Evolutionary conservation across 176 grass and related monocot species (phyloP), one percentile per base, ranked within the genome.

Genomic region (Triticum urartu): DNA sequence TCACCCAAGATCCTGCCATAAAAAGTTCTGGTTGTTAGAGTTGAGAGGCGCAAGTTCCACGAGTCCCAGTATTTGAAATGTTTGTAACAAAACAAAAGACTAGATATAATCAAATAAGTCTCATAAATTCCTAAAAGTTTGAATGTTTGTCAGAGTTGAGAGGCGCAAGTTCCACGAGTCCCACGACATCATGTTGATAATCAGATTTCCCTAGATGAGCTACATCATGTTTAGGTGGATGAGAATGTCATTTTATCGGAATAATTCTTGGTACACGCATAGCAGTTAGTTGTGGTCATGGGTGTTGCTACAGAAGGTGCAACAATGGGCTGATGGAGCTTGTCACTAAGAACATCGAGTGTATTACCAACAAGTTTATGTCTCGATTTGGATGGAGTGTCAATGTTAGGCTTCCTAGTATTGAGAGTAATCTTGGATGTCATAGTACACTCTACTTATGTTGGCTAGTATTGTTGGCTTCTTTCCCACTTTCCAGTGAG

Each of bases 1-100:
- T 95, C 93, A 15, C 96, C 96, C 85, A 98, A 87, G 24, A 98
- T 98, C 93, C 93, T 98, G 86, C 32, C 39, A 14, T 25, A 80
- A 4, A 66, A 69, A 69, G 2, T 48, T 47, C 30, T 52, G 14
- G 28, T 43, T 39, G 61, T 67, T n/a, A 84, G 21, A 80, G 10
- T 12, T 13, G 66, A 30, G 69, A 33, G 35, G 47, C 62, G 6
- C 11, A 79, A 79, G 68, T 74, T 56, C 60, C 6, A 25, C 4
- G 34, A 52, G 24, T 59, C 20, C 17, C 0, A 59, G 0, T 59
- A 59, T 59, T 58, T 58, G 6, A 6, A 58, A 58, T 63, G 15
- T 25, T 33, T 13, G n/a, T 39, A 75, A 47, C 50, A 54, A 54
- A 54, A 54, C 50, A 54, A 54, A 54, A 54, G 50, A 6, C 42